phyloP scores from a whole-genome alignment of 768 basidiomycete genomes.

The Suillus discolor region DNA sequence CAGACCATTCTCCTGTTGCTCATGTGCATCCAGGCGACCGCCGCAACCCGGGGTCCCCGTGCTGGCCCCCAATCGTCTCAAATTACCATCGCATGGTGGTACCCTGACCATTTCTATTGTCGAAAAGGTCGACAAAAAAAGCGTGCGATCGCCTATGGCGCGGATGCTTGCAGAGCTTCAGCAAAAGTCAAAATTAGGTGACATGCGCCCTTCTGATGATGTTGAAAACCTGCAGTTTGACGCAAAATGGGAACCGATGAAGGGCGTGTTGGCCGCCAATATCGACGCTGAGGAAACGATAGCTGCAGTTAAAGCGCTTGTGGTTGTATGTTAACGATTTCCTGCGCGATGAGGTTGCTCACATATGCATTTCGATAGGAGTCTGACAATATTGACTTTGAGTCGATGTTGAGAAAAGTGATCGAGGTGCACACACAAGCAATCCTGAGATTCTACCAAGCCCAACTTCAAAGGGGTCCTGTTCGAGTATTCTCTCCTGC shows the following conservation, averaged over 20 bases:
- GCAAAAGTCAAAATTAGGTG: conserved; percentile 60
- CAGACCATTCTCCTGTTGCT: not conserved
- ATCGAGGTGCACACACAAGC: conserved; percentile 67
- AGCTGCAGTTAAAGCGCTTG: conserved; percentile 44
- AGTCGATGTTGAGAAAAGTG: conserved; percentile 62
- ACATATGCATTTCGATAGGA: conserved; percentile 41
- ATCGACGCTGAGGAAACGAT: conserved; percentile 51
- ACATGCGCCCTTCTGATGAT: conserved; percentile 65
- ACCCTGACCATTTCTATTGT: conserved; percentile 72
- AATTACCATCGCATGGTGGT: conserved; percentile 67
- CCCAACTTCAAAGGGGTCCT: conserved; percentile 53
- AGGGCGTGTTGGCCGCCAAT: conserved; percentile 62
- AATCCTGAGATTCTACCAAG: conserved; percentile 59
- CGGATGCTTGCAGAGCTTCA: conserved; percentile 65
- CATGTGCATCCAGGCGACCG: conserved; percentile 38
- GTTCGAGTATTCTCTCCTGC: conserved; percentile 61
- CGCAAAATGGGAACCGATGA: conserved; percentile 79
- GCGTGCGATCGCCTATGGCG: conserved; percentile 54
- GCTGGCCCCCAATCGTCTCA: conserved; percentile 33
- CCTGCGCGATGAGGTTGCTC: not conserved
- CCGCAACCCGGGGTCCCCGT: conserved; percentile 32
- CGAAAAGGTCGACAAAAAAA: conserved; percentile 48
- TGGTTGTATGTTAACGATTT: conserved; percentile 52
- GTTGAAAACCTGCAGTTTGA: conserved; percentile 69
- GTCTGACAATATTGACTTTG: conserved; percentile 72